Percentiles rank a stretch among this genome's conserved stretches.
Evolutionary conservation across 768 basidiomycete genomes (phyloP).

Genomic region (Strobilomyces confusus): DNA sequence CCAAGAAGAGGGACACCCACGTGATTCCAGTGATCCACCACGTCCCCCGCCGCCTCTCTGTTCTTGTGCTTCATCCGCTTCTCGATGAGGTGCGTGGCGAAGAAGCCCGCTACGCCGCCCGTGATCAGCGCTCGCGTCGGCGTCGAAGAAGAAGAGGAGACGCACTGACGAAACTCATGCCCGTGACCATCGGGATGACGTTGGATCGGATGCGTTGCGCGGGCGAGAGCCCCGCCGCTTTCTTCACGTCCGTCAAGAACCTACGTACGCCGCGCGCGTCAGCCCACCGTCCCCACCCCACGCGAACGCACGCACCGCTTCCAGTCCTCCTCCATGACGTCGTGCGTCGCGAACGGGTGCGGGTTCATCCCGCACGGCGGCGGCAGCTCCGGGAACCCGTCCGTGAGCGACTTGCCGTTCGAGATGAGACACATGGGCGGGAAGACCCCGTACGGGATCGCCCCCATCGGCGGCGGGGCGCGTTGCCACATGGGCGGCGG

Average conservation of each 20-base stretch:
- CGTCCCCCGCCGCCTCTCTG: conserved; percentile 34
- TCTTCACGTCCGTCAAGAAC: conserved; percentile 38
- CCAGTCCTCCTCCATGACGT: conserved; percentile 51
- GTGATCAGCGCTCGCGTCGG: not conserved
- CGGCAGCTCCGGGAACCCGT: conserved; percentile 42
- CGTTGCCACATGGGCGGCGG: conserved; percentile 28
- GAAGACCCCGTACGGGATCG: conserved; percentile 20
- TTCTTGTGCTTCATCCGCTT: conserved; percentile 36
- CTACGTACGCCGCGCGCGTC: not conserved
- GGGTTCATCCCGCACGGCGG: conserved; percentile 38
- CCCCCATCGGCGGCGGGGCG: not conserved
- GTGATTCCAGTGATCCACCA: conserved; percentile 50
- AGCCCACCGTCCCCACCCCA: too few species aligned
- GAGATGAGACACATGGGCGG: conserved; percentile 31
- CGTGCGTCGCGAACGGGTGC: conserved; percentile 51
- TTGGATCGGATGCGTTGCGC: conserved; percentile 33
- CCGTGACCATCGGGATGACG: conserved; percentile 28
- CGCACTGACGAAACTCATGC: conserved; percentile 27
- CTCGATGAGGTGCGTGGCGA: conserved; percentile 15
- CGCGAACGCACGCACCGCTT: conserved; percentile 26
- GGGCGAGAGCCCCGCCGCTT: conserved; percentile 31
- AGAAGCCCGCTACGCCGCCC: conserved; percentile 13
- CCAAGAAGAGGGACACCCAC: conserved; percentile 22
- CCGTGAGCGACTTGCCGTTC: conserved; percentile 26
- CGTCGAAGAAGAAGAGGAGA: not conserved